Evolutionary conservation across 1,284 basidiomycete species (phyloP).

Genomic region (Ustilago xerochloae): DNA sequence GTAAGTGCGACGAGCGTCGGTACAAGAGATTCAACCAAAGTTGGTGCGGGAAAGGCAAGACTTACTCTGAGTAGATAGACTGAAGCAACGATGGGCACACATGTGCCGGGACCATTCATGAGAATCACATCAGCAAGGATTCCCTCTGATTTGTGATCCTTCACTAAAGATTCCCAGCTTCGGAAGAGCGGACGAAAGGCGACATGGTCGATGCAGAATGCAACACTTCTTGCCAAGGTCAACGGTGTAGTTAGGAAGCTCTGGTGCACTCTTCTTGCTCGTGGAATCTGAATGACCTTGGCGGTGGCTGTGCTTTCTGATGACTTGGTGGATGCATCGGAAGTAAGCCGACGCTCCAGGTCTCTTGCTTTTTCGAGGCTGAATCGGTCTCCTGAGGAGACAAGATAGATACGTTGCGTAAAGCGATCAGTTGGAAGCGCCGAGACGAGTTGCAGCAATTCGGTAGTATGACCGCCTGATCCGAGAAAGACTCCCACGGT

Average conservation of each 20-base stretch:
- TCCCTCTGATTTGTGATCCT: background rate
- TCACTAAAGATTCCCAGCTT: background rate
- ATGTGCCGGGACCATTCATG: constrained; percentile 95
- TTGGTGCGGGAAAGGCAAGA: constrained; percentile 28
- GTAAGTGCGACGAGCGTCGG: too few species aligned
- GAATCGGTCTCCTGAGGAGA: constrained; percentile 83
- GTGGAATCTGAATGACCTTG: constrained; percentile 73
- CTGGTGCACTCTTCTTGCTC: constrained; percentile 75
- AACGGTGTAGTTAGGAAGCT: constrained; percentile 58
- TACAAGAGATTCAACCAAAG: too few species aligned
- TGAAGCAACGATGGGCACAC: constrained; percentile 81
- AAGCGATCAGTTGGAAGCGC: constrained; percentile 82
- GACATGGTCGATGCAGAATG: constrained; percentile 48
- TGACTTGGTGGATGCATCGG: background rate
- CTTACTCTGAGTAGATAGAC: constrained; percentile 81
- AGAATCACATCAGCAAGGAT: constrained; percentile 78
- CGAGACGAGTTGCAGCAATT: constrained; percentile 82
- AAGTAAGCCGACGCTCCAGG: constrained; percentile 73
- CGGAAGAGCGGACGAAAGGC: constrained; percentile 27
- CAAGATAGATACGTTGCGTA: constrained; percentile 80
- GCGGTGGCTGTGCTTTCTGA: background rate
- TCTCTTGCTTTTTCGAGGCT: constrained; percentile 78
- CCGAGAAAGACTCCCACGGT: constrained; percentile 74
- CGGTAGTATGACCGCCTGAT: constrained; percentile 89
- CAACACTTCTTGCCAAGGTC: constrained; percentile 32